Evolutionary conservation across 495 filamentous ascomycete species (phyloP).

Genomic region (Schizothecium vesticola): DNA sequence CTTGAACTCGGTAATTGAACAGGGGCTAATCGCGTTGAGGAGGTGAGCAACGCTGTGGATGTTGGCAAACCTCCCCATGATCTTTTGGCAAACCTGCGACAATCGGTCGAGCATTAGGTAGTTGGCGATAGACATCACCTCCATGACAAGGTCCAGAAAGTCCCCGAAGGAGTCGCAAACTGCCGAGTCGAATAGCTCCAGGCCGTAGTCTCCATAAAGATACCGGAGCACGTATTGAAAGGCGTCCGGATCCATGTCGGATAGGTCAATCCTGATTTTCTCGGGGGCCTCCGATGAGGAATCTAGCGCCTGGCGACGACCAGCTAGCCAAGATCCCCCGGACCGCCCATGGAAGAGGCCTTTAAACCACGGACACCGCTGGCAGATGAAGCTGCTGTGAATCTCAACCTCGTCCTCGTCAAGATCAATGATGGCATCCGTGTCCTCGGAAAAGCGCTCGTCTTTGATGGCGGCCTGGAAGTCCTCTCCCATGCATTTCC

Average conservation of each 20-base stretch:
- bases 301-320: conserved; percentile 49
- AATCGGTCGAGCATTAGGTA: conserved; percentile 93
- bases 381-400: conserved; percentile 73
- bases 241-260: conserved; percentile 63
- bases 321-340: conserved; percentile 72
- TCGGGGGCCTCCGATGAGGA: conserved; percentile 29
- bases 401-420: conserved; percentile 58
- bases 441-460: conserved; percentile 62
- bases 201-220: conserved; percentile 78
- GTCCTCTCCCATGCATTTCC: conserved; percentile 59
- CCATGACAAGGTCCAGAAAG: conserved; percentile 83
- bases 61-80: conserved; percentile 82
- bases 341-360: conserved; percentile 83
- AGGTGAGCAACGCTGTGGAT: conserved; percentile 81
- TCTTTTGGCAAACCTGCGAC: conserved; percentile 80
- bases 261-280: conserved; percentile 68
- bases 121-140: conserved; percentile 84
- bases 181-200: conserved; percentile 74
- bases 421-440: conserved; percentile 72
- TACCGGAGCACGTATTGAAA: conserved; percentile 78
- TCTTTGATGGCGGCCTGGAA: conserved; percentile 62
- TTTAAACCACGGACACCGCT: conserved; percentile 87
- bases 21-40: conserved; percentile 77
- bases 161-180: conserved; percentile 66
- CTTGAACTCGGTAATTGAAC: conserved; percentile 78